Base-by-base conservation (phyloP, 2,329 filamentous ascomycete species). In the Penicillium sclerotiorum region DNA sequence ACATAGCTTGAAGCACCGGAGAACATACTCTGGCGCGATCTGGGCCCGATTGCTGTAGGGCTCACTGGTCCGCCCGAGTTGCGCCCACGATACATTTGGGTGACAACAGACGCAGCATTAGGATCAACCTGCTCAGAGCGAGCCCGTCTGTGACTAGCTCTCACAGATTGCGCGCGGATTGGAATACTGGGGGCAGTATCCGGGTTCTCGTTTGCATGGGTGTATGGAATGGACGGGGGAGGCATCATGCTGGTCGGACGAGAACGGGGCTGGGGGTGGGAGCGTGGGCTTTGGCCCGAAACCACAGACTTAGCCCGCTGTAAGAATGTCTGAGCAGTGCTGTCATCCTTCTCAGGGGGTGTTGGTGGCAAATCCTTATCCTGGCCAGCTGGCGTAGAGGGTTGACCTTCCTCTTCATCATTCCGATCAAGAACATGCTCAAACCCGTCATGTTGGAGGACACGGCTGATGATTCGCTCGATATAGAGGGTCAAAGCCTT, bases 401-500 rank as follows among this genome's bases (percentile, higher is more conserved):
- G 18, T 30, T 47, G 51, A 15, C 48, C 49, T 12, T 69, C 64
- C 21, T 77, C 75, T 21, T 76, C 73, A 61, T 85, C 84, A 8
- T 87, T 89, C 70, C 90, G 88, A 68, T 95, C 90, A 33, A 96
- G 80, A 53, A 97, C 95, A 55, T 90, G 86, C 74, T 99, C 93
- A 60, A 96, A 97, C 60, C 95, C 92, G 65, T 95, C 89, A 73
- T 96, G 89, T 67, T 95, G 89, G 55, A 99, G 81, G 37, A 99
- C 83, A 49, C 94, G 88, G 70, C 94, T 94, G 69, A 99, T 96
- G 70, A 99, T 97, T 76, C 94, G 95, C 82, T 97, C 96, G 78
- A 99, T 96, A 77, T 99, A 99, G 58, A 97, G 79, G 20, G 91
- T 95, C 61, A 99, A 79, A 23, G 94, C 94, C 77, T 97, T 97